phyloP scores from a whole-genome alignment of 129 eudicot species.

The Oenanthe sinensis region DNA sequence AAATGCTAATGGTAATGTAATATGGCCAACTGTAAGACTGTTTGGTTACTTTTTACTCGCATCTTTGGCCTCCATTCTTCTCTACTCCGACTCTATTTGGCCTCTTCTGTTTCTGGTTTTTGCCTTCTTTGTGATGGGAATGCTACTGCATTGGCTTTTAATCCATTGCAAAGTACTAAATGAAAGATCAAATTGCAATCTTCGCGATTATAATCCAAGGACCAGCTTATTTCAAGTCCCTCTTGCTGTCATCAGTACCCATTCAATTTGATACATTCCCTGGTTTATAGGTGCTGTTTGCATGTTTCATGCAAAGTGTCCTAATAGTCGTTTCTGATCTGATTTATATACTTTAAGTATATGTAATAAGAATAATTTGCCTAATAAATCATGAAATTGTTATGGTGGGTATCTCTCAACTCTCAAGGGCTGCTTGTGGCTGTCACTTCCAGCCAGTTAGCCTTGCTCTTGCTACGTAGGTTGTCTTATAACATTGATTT shows the following conservation, averaged over 20 bases:
- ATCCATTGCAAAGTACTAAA: background rate
- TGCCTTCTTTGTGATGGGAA: background rate
- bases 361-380: background rate
- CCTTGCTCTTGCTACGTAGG: too few relatives aligned
- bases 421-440: too few relatives aligned
- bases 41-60: background rate
- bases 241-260: background rate
- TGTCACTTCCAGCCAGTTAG: too few relatives aligned
- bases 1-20: background rate
- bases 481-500: too few relatives aligned
- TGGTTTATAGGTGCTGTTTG: background rate
- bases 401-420: too few relatives aligned
- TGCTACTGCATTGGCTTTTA: background rate
- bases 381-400: background rate
- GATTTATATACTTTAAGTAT: too few relatives aligned
- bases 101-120: background rate
- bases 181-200: background rate
- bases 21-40: background rate
- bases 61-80: background rate
- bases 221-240: background rate
- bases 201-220: background rate
- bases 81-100: background rate
- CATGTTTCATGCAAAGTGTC: background rate
- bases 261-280: background rate
- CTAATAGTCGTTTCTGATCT: background rate